These are phyloP conservation scores for Zygotorulaspora chibaensis DNA, from an alignment of 805 yeast species.

Conservation along the genomic window DNA sequence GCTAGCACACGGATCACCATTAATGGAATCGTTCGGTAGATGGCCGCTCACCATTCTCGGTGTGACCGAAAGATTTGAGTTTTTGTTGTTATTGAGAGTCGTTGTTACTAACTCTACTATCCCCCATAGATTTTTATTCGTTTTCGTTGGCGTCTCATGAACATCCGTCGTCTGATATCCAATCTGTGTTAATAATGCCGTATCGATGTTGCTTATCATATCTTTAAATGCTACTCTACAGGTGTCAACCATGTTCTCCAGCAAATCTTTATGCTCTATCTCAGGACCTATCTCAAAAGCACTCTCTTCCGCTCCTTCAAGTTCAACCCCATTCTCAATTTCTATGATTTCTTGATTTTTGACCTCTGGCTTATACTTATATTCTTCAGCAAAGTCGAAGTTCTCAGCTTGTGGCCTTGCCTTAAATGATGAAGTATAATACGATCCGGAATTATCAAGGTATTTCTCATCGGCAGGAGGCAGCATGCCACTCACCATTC, in stretches of 20 bases:
- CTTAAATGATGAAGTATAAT: constrained; percentile 23
- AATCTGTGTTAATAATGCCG: constrained; percentile 4
- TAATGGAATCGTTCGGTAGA: not conserved
- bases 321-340: not conserved
- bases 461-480: constrained; percentile 10
- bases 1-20: constrained; percentile 23
- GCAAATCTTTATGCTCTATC: constrained; percentile 4
- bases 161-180: not conserved
- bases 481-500: constrained; percentile 1
- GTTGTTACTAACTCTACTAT: not conserved
- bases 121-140: not conserved
- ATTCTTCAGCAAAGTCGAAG: constrained; percentile 25
- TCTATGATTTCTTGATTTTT: not conserved
- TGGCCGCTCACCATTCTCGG: not conserved
- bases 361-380: constrained; percentile 9
- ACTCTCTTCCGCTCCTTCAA: constrained; percentile 3
- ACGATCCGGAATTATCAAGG: constrained; percentile 13
- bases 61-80: not conserved
- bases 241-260: constrained; percentile 10
- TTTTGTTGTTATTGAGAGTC: not conserved
- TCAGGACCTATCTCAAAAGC: constrained; percentile 1
- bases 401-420: constrained; percentile 28
- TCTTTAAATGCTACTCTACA: constrained; percentile 17
- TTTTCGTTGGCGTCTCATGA: not conserved
- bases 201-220: constrained; percentile 19